Conservation (phyloP, 1,284 basidiomycete genomes). For the Trichosporon ovoides region DNA sequence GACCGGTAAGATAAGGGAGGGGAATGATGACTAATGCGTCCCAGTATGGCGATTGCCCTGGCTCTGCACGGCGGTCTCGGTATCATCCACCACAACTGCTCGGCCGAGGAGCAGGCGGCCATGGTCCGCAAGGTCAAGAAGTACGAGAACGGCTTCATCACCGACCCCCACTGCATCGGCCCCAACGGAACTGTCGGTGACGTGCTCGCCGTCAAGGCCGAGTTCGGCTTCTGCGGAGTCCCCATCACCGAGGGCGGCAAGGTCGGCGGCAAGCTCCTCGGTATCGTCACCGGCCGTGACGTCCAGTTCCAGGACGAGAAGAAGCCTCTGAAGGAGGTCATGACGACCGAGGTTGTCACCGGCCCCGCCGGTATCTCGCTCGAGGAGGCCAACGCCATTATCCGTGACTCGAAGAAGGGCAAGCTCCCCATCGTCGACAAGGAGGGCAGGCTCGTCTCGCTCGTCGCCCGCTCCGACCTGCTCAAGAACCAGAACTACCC, state of each 20-base stretch:
- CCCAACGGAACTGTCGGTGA: constrained; percentile 77
- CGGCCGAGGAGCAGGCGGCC: constrained; percentile 78
- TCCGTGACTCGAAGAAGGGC: constrained; percentile 95
- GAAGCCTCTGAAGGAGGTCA: constrained; percentile 72
- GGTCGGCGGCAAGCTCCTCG: constrained; percentile 84
- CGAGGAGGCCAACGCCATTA: constrained; percentile 84
- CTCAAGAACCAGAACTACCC: constrained; percentile 98
- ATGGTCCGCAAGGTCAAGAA: constrained; percentile 98
- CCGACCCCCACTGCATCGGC: constrained; percentile 82
- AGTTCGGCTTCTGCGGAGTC: constrained; percentile 92
- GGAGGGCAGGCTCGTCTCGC: constrained; percentile 69
- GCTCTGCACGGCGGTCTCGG: constrained; percentile 94
- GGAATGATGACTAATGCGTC: constrained; percentile 6
- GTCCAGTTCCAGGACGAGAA: constrained; percentile 80
- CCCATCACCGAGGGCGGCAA: constrained; percentile 92
- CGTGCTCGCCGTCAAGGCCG: constrained; percentile 87
- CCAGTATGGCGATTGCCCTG: constrained; percentile 85
- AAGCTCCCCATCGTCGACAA: constrained; percentile 87
- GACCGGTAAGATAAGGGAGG: constrained; percentile 52
- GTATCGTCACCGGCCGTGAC: constrained; percentile 95
- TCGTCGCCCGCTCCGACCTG: constrained; percentile 91
- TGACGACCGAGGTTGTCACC: constrained; percentile 82
- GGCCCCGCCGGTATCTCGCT: constrained; percentile 82
- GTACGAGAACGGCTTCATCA: constrained; percentile 98
- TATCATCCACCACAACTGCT: constrained; percentile 98